Conservation (phyloP, 192 early-diverging fungal species). For the Umbelopsis sp. region DNA sequence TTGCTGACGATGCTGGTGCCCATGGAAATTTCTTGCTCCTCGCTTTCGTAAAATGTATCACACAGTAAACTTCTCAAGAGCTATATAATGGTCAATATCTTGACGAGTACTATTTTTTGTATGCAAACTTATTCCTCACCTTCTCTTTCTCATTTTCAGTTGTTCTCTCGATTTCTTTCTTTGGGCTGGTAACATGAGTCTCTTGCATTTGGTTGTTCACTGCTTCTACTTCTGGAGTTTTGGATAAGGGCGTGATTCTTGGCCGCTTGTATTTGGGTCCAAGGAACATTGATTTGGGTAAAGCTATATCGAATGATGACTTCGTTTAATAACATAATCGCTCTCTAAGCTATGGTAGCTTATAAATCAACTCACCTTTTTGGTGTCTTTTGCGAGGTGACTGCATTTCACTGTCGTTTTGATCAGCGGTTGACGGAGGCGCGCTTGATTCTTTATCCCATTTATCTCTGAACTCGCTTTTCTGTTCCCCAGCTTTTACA, state of each 20-base stretch:
- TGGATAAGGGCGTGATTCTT: not conserved
- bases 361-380: not conserved
- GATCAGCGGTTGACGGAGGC: not conserved
- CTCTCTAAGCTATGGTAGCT: not conserved
- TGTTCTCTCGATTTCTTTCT: not conserved
- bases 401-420: not conserved
- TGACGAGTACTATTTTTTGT: not conserved
- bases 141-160: not conserved
- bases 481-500: not conserved
- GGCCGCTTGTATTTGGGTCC: not conserved
- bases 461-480: too few relatives aligned
- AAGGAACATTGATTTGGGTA: not conserved
- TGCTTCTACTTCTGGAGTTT: not conserved
- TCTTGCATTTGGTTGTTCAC: slow-evolving; percentile 6
- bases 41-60: not conserved
- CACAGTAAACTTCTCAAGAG: not conserved
- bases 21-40: not conserved
- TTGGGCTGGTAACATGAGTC: slow-evolving; percentile 2
- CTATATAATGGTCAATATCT: not conserved
- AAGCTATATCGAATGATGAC: not conserved
- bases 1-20: not conserved
- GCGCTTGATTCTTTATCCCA: not conserved
- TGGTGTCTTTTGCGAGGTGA: not conserved
- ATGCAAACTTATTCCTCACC: not conserved
- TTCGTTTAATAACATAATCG: too few relatives aligned